Base-by-base conservation (phyloP, 1,139 yeast species). In the Diutina ranongensis region DNA sequence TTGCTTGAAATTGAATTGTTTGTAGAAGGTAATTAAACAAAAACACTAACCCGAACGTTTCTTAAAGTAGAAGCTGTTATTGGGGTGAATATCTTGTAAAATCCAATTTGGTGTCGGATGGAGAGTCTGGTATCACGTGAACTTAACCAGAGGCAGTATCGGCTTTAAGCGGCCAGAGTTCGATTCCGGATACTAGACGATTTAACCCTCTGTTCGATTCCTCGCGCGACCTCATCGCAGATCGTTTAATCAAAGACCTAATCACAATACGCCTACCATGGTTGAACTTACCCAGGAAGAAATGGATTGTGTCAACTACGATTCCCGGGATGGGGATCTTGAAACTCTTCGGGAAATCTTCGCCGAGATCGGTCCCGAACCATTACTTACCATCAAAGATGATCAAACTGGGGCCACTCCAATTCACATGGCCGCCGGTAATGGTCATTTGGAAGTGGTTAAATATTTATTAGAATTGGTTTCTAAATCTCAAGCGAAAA, bases 401-500 rank as follows among this genome's bases (percentile, higher is more conserved):
- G 81, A 80, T 44, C 69, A 63, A 45, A 74, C 88, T 1, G 63
- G 73, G 46, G 76, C 84, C 47, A 86, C 96, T 0, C 83, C 95
- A 12, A 65, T 92, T 46, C 98, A 92, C 59, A 85, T 86, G 88
- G 96, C 97, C 1, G 80, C 94, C 32, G 98, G 94, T 32, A 92
- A 92, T 61, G 97, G 97, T 0, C 95, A 89, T 59, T 52, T 68
- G n/a, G 87, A 79, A 45, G 77, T 80, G 5, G 75, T 84, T 32
- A 62, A 75, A 54, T 83, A 74, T 57, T 65, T 87, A 42, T 59
- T 87, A 41, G 68, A 76, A 1, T 58, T 79, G 33, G 55, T 82
- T 4, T 49, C 65, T 1, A 58, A 64, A 47, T 71, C 69, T 40
- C 71, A 75, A 31, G 75, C 76, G 35, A 62, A 60, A 27, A 54